Percentiles rank a stretch among this genome's conserved stretches.
Evolutionary conservation across 2,329 filamentous ascomycete species (phyloP).

Genomic region (Fusarium tanahbumbuense): DNA sequence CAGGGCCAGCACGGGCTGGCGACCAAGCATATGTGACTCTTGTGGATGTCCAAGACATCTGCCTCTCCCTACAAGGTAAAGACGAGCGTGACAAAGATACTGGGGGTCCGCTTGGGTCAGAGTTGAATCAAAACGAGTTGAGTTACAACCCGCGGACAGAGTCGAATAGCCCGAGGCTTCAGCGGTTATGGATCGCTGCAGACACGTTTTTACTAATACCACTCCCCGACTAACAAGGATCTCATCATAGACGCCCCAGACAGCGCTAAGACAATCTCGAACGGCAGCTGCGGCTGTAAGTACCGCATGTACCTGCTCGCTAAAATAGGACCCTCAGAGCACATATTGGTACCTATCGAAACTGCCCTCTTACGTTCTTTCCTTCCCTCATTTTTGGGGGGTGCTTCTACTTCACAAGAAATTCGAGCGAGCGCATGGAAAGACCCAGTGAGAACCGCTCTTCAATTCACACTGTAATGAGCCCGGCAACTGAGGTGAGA

Average conservation of each 20-base stretch:
- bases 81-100: not conserved
- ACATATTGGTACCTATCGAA: conserved; percentile 1
- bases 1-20: not conserved
- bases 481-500: not conserved
- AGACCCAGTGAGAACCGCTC: conserved; percentile 29
- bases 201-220: not conserved
- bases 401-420: not conserved
- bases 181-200: not conserved
- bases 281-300: conserved; percentile 45
- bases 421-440: conserved; percentile 3
- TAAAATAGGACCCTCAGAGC: not conserved
- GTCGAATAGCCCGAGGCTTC: not conserved
- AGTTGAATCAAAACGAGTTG: not conserved
- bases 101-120: not conserved
- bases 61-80: not conserved
- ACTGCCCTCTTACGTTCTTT: not conserved
- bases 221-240: conserved; percentile 12
- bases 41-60: not conserved
- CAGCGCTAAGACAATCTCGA: conserved; percentile 2
- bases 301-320: conserved; percentile 44
- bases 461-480: conserved; percentile 16
- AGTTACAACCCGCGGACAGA: not conserved
- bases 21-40: not conserved
- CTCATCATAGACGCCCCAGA: conserved; percentile 1
- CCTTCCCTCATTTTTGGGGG: not conserved